Evolutionary conservation across 306 rosid species (phyloP).

Genomic region (Pyrus pyrifolia): DNA sequence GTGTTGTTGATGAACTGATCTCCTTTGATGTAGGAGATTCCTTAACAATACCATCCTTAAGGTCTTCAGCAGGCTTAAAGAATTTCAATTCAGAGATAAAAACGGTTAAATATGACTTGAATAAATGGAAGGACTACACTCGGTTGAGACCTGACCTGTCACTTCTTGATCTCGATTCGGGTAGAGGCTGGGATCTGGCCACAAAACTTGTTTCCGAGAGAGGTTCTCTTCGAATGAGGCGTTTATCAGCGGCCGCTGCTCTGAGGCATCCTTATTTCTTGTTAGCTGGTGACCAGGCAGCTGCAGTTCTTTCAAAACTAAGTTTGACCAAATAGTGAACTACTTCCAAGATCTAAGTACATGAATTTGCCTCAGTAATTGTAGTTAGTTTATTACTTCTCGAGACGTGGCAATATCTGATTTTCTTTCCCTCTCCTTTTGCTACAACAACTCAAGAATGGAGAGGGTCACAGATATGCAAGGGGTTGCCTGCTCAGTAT

Average conservation of each 20-base stretch:
- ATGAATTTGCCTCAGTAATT: neutral
- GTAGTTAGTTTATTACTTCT: neutral
- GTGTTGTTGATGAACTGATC: too few relatives aligned
- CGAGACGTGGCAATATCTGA: neutral
- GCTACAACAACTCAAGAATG: neutral
- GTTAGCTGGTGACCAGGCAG: slow-evolving; percentile 90
- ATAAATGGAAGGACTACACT: slow-evolving; percentile 65
- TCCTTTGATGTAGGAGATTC: too few relatives aligned
- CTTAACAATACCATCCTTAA: slow-evolving; percentile 45
- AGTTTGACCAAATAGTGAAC: slow-evolving; percentile 50
- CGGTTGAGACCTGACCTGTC: slow-evolving; percentile 55
- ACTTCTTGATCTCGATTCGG: slow-evolving; percentile 72
- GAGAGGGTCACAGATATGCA: neutral
- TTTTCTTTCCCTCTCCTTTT: neutral
- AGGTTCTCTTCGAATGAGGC: slow-evolving; percentile 62
- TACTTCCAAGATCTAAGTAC: slow-evolving; percentile 21
- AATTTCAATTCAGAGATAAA: slow-evolving; percentile 75
- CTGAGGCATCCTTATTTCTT: slow-evolving; percentile 88
- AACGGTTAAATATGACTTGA: slow-evolving; percentile 62
- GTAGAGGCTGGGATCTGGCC: slow-evolving; percentile 90
- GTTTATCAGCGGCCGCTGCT: slow-evolving; percentile 77
- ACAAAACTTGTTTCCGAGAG: slow-evolving; percentile 74
- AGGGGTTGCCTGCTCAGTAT: neutral
- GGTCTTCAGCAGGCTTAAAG: slow-evolving; percentile 72
- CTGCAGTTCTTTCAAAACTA: slow-evolving; percentile 76